Percentiles rank a stretch among this genome's conserved stretches.
phyloP scores from a whole-genome alignment of 352 stramenopile genomes.

The Phytophthora fragariaefolia region DNA sequence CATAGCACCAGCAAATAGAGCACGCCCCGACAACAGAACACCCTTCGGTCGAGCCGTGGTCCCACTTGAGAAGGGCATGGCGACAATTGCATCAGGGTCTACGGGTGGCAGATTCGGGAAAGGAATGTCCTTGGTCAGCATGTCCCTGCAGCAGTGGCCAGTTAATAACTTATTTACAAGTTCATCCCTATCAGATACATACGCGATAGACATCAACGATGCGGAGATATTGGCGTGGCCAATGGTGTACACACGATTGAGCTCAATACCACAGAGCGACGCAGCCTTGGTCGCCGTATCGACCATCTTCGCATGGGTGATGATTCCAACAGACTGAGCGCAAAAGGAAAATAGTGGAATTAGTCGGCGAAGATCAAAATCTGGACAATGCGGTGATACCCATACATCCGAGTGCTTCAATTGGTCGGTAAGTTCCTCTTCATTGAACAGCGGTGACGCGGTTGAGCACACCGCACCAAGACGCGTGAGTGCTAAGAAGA shows the following conservation, averaged over 20 bases:
- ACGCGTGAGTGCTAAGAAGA: constrained; percentile 56
- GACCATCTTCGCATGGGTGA: constrained; percentile 43
- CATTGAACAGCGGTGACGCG: constrained; percentile 49
- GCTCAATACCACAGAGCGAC: constrained; percentile 16
- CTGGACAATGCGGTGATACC: background rate
- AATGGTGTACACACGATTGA: constrained; percentile 42
- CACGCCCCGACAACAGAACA: constrained; percentile 87
- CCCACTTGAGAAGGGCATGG: constrained; percentile 92
- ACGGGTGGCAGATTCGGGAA: constrained; percentile 36
- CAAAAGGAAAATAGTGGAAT: background rate
- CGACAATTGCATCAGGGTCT: constrained; percentile 29
- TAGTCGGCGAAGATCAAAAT: background rate
- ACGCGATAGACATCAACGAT: constrained; percentile 41
- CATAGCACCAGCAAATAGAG: constrained; percentile 79
- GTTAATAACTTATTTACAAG: background rate
- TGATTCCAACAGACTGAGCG: constrained; percentile 33
- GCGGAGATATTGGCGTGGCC: constrained; percentile 16
- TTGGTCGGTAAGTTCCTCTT: constrained; percentile 45
- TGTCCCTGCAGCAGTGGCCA: constrained; percentile 22
- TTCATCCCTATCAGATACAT: background rate
- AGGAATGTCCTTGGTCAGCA: constrained; percentile 33
- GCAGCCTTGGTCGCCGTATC: constrained; percentile 37
- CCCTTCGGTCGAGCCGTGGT: constrained; percentile 92
- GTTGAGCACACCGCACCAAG: constrained; percentile 55
- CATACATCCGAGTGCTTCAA: constrained; percentile 42